These are phyloP conservation scores for Gossypium davidsonii DNA, from an alignment of 441 rosid genomes.

Conservation along the genomic window DNA sequence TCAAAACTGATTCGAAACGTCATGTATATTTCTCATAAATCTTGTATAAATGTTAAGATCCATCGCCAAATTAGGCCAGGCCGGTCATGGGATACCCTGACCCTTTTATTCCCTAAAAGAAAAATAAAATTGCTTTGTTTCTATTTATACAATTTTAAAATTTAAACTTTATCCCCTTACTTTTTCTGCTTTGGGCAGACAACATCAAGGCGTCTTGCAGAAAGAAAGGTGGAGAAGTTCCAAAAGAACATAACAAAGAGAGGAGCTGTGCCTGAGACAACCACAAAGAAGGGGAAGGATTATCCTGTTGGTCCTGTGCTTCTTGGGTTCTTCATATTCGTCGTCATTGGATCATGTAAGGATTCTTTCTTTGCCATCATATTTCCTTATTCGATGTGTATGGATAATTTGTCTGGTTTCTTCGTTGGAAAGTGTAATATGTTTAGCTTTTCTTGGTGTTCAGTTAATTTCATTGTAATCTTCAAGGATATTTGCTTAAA, in stretches of 20 bases:
- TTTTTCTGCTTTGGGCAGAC: conserved; percentile 39
- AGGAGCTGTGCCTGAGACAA: conserved; percentile 73
- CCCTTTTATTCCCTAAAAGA: background rate
- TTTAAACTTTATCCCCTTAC: too few relatives aligned
- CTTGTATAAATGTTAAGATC: background rate
- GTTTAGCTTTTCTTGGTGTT: background rate
- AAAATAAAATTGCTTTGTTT: background rate
- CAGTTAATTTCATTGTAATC: background rate
- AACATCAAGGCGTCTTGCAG: conserved; percentile 75
- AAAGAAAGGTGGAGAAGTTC: conserved; percentile 65
- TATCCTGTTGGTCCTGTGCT: conserved; percentile 80
- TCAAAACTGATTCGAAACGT: background rate
- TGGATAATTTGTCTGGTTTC: background rate
- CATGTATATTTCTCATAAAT: background rate
- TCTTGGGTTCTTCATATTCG: conserved; percentile 83
- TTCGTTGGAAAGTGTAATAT: background rate
- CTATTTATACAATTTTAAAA: background rate
- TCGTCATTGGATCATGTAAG: conserved; percentile 90
- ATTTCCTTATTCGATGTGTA: background rate
- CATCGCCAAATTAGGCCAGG: background rate
- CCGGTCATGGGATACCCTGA: background rate
- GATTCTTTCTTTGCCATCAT: conserved; percentile 11
- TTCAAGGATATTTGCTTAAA: background rate
- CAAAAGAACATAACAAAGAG: conserved; percentile 78
- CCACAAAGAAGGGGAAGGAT: conserved; percentile 69